phyloP scores from a whole-genome alignment of 2,329 filamentous ascomycete genomes.

The Colletotrichum viniferum region DNA sequence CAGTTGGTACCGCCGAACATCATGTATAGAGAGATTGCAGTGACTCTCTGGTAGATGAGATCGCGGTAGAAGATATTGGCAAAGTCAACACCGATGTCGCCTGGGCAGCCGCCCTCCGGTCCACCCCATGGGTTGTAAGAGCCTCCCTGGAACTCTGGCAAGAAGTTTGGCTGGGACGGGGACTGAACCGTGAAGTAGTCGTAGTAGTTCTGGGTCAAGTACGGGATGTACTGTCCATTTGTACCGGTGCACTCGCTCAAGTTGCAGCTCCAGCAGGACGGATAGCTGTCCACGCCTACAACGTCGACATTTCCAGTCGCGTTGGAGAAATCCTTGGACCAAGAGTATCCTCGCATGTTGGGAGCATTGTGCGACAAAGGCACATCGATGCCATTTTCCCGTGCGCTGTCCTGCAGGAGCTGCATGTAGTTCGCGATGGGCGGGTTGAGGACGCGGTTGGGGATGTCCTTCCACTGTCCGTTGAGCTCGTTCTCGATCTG shows the following conservation, averaged over 20 bases:
- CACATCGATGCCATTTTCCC: conserved; percentile 62
- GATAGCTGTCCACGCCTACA: conserved; percentile 56
- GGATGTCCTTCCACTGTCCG: conserved; percentile 45
- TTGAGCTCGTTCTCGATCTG: conserved; percentile 62
- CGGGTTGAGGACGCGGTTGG: conserved; percentile 49
- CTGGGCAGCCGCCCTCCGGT: conserved; percentile 57
- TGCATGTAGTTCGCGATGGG: conserved; percentile 61
- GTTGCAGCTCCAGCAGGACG: conserved; percentile 68
- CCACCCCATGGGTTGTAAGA: conserved; percentile 67
- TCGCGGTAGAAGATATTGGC: conserved; percentile 69
- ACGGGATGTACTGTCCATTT: conserved; percentile 60
- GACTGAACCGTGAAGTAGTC: conserved; percentile 34
- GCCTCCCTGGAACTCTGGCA: conserved; percentile 65
- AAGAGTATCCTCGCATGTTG: conserved; percentile 59
- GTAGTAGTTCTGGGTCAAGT: conserved; percentile 16
- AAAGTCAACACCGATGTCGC: conserved; percentile 61
- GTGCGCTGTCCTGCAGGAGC: conserved; percentile 54
- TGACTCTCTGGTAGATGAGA: conserved; percentile 63
- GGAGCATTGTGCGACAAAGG: conserved; percentile 65
- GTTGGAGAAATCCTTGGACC: conserved; percentile 64
- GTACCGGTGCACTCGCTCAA: conserved; percentile 63
- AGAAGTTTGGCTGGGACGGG: conserved; percentile 53
- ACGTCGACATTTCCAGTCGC: conserved; percentile 61
- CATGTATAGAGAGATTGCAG: conserved; percentile 68
- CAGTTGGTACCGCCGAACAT: conserved; percentile 69